Evolutionary conservation across 352 stramenopile genomes (phyloP), one percentile per base, ranked within the genome.

Genomic region (Globisporangium cederbergense): DNA sequence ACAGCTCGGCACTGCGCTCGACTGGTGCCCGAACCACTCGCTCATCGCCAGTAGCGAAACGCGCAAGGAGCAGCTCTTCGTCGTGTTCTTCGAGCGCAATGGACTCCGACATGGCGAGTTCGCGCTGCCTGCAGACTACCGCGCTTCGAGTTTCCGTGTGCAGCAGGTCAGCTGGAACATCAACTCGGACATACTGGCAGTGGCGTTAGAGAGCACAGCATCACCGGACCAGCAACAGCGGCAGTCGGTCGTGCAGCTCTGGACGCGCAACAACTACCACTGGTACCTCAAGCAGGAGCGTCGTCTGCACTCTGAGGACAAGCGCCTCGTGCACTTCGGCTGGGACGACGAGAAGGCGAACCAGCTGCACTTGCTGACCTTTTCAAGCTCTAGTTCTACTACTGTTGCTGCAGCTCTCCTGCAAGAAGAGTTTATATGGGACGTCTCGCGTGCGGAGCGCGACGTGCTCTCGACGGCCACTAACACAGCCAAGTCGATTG

Each of bases 41-140:
- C 71, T 94, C 4, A 79, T 96, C 51, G 76, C 83, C 9, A 84
- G 76, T 56, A 76, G 73, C 50, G 82, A 95, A 66, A 72, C 66
- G 38, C 73, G 84, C 46, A 85, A 82, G 32, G 72, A 79, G 3
- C 66, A 82, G 55, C 67, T 86, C 30, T 77, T 82, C 36, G 69
- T 94, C 14, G 82, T 93, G 18, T 94, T 95, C 61, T 96, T 96
- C 55, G 87, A 96, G 64, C 73, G 81, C 22, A 96, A 96, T 61
- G 87, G 87, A 1, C 67, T 94, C 46, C 77, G 82, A 2, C 87
- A 96, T 63, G 84, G 87, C 16, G 87, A 94, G 49, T 93, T 96
- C 60, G 62, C 72, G 20, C 68, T 94, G 25, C 76, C 82, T 4
- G 34, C 54, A 14, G 52, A 73, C n/a, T 82, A 79, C 52, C 55